These are phyloP conservation scores for Haplosporangium gracile DNA, from an alignment of 192 early-diverging fungal genomes.

Conservation along the genomic window DNA sequence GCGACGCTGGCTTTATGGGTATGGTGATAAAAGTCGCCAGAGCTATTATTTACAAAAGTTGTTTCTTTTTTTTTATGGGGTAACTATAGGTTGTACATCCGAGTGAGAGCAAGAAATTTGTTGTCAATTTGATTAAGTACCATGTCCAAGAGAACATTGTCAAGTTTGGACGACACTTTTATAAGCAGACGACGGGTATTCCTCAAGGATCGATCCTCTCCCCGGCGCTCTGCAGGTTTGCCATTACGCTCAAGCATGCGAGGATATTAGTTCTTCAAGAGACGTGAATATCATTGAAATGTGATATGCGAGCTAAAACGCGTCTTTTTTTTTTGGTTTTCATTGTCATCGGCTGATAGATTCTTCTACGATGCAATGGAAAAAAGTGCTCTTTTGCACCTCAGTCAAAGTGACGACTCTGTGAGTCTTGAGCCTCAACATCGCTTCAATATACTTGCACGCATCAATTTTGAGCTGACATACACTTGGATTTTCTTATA, in stretches of 20 bases:
- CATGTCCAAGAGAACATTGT: conserved; percentile 81
- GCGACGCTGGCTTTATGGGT: not conserved
- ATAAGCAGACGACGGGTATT: conserved; percentile 82
- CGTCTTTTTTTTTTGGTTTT: not conserved
- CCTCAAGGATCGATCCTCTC: conserved; percentile 95
- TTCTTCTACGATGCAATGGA: conserved; percentile 87
- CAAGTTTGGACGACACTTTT: conserved; percentile 70
- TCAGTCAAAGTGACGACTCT: conserved; percentile 59
- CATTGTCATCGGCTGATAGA: conserved; percentile 34
- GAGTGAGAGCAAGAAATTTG: conserved; percentile 61
- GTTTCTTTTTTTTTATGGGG: not conserved
- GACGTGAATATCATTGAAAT: not conserved
- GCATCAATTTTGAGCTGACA: not conserved
- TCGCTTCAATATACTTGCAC: not conserved
- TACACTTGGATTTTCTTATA: not conserved
- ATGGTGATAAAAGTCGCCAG: not conserved
- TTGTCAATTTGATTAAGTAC: conserved; percentile 66
- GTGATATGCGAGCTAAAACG: not conserved
- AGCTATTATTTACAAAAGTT: not conserved
- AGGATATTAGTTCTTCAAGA: too few species aligned
- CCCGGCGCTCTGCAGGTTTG: conserved; percentile 85
- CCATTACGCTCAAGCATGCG: conserved; percentile 1
- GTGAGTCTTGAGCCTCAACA: conserved; percentile 31
- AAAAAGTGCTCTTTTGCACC: conserved; percentile 60
- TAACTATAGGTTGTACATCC: conserved; percentile 63